Evolutionary conservation across 805 yeast species (phyloP).

Genomic region (Zygotorulaspora danielsina): DNA sequence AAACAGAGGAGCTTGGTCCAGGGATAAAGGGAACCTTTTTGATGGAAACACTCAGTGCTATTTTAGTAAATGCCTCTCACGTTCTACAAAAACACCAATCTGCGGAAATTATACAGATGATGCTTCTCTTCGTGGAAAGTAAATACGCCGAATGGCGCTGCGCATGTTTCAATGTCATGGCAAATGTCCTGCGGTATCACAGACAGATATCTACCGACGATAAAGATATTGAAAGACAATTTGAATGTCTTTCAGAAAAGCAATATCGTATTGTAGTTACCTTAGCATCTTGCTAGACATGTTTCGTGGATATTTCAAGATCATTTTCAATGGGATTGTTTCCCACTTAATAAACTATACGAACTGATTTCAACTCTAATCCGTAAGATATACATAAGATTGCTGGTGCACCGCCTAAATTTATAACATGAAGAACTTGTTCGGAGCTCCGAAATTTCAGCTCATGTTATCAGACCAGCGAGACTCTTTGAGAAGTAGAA

Average conservation of each 20-base stretch:
- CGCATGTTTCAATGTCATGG: conserved; percentile 19
- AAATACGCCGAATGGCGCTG: conserved; percentile 22
- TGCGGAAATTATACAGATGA: conserved; percentile 25
- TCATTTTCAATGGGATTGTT: too few relatives aligned
- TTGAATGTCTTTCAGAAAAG: conserved; percentile 5
- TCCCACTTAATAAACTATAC: too few relatives aligned
- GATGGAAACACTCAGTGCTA: conserved; percentile 16
- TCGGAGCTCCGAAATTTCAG: too few relatives aligned
- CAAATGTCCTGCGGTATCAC: conserved; percentile 7
- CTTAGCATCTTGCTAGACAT: too few relatives aligned
- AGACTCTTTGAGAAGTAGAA: too few relatives aligned
- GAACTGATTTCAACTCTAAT: too few relatives aligned
- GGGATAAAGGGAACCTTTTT: conserved; percentile 19
- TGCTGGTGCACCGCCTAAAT: too few relatives aligned
- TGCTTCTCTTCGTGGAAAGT: conserved; percentile 18
- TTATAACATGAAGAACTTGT: too few relatives aligned
- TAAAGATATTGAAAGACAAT: conserved; percentile 2
- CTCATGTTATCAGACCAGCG: too few relatives aligned
- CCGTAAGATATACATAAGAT: too few relatives aligned
- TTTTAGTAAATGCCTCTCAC: conserved; percentile 8
- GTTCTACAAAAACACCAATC: conserved; percentile 17
- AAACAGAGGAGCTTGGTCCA: conserved; percentile 8
- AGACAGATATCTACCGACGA: not conserved
- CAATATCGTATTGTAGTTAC: conserved; percentile 8
- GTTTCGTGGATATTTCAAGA: too few relatives aligned